These are phyloP conservation scores for Cladophialophora yegresii DNA, from an alignment of 2,329 filamentous ascomycete species.

Conservation along the genomic window DNA sequence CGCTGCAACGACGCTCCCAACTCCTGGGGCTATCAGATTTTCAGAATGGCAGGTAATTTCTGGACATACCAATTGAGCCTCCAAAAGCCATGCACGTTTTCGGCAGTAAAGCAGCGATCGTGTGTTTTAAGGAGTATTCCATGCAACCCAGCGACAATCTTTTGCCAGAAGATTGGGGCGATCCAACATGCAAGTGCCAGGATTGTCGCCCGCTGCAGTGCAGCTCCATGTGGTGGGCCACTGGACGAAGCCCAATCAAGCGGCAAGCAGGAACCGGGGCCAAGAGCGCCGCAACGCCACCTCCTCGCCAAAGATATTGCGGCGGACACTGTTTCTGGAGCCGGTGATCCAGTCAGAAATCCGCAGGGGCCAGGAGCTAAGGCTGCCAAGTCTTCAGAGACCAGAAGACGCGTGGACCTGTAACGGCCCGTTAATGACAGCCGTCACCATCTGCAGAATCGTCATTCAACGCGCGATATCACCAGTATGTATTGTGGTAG, in stretches of 20 bases:
- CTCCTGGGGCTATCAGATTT: neutral
- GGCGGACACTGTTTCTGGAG: neutral
- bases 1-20: neutral
- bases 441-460: neutral
- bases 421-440: neutral
- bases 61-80: slow-evolving; percentile 9
- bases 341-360: slow-evolving; percentile 6
- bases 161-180: slow-evolving; percentile 3
- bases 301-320: slow-evolving; percentile 16
- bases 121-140: slow-evolving; percentile 6
- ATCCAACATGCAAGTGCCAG: slow-evolving; percentile 14
- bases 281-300: slow-evolving; percentile 20
- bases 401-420: neutral
- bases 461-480: neutral
- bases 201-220: slow-evolving; percentile 1
- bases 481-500: too few relatives aligned
- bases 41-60: neutral
- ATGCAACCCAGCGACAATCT: slow-evolving; percentile 16
- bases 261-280: neutral
- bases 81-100: slow-evolving; percentile 7
- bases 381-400: neutral
- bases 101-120: neutral
- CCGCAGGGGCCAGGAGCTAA: neutral
- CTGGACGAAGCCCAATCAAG: slow-evolving; percentile 7
- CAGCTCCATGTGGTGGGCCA: neutral